Evolutionary conservation across 176 grass and related monocot species (phyloP).

Genomic region (Triticum urartu): DNA sequence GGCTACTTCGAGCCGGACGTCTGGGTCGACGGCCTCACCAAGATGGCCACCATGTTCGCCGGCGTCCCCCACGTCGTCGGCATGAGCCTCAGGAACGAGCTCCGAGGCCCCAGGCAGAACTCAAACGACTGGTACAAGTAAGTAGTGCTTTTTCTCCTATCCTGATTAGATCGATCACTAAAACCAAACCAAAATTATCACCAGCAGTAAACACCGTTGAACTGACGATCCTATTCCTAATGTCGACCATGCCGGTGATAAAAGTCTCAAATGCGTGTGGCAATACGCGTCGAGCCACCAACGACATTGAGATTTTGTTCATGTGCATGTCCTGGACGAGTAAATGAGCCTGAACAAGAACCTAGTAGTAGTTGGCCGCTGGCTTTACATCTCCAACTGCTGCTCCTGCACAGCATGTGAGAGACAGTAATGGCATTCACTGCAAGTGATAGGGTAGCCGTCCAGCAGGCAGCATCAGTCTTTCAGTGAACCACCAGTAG

Average conservation of each 20-base stretch:
- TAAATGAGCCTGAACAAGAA: constrained; percentile 22
- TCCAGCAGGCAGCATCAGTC: neutral
- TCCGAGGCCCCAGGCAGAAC: constrained; percentile 67
- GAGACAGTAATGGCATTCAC: constrained; percentile 27
- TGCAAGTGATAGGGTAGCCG: neutral
- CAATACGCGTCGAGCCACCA: neutral
- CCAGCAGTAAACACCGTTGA: too few relatives aligned
- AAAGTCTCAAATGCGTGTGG: too few relatives aligned
- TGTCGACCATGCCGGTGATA: neutral
- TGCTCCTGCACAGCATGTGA: constrained; percentile 32
- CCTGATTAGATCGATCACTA: neutral
- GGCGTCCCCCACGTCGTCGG: constrained; percentile 54
- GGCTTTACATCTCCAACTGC: neutral
- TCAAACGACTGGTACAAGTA: constrained; percentile 84
- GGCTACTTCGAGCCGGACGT: constrained; percentile 65
- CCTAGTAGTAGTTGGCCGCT: constrained; percentile 34
- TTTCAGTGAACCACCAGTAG: neutral
- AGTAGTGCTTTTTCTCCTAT: neutral
- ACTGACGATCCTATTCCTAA: too few relatives aligned
- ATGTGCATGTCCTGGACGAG: constrained; percentile 5
- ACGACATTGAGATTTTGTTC: neutral
- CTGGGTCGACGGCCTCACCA: constrained; percentile 64
- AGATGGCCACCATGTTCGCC: constrained; percentile 66
- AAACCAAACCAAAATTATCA: neutral
- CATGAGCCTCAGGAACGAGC: constrained; percentile 97